Percentiles rank a stretch among this genome's conserved stretches.
phyloP scores from a whole-genome alignment of 2,329 filamentous ascomycete genomes.

The Geosmithia flava region DNA sequence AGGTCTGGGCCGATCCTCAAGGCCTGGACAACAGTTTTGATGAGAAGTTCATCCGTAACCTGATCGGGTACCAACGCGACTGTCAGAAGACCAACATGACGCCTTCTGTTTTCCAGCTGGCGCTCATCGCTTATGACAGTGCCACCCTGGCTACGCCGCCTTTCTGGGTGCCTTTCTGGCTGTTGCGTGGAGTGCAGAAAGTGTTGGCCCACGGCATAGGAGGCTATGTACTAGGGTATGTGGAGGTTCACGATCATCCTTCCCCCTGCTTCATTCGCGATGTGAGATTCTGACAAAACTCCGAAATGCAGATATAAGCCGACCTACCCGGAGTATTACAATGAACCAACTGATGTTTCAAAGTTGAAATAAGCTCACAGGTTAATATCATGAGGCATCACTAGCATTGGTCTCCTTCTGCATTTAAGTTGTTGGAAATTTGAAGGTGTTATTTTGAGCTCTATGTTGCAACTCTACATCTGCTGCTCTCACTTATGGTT shows the following conservation, averaged over 20 bases:
- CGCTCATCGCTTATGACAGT: slow-evolving; percentile 5
- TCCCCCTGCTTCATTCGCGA: not conserved
- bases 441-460: too few relatives aligned
- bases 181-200: slow-evolving; percentile 4
- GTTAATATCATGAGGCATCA: not conserved
- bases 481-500: too few relatives aligned
- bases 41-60: slow-evolving; percentile 6
- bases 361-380: not conserved
- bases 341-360: not conserved
- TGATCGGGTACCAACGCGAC: slow-evolving; percentile 7
- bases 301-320: not conserved
- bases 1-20: slow-evolving; percentile 5
- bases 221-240: not conserved
- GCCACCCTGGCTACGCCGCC: slow-evolving; percentile 5
- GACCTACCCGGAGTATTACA: not conserved
- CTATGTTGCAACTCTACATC: too few relatives aligned
- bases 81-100: slow-evolving; percentile 3
- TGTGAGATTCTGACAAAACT: not conserved
- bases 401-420: too few relatives aligned
- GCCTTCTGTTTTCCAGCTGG: slow-evolving; percentile 7
- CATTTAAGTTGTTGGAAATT: too few relatives aligned
- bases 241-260: not conserved
- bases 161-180: slow-evolving; percentile 7
- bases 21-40: slow-evolving; percentile 6
- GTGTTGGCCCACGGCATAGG: not conserved